Base-by-base conservation (phyloP, 176 grass and related monocot species). In the Aegilops longissima region DNA sequence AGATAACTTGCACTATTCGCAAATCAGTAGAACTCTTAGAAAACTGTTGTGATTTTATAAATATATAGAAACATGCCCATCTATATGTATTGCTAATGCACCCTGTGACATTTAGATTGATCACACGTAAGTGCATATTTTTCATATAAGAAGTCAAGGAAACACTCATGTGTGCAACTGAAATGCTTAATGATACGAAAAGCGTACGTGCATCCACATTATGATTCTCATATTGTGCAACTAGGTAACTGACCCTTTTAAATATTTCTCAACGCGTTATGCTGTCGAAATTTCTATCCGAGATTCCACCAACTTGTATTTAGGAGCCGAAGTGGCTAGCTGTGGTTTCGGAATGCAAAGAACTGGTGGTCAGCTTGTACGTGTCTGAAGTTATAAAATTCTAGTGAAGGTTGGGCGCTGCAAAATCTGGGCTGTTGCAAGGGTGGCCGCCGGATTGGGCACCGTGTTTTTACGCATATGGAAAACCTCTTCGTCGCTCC, bases 221-320 rank as follows among this genome's bases (percentile, higher is more conserved):
- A 36, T 49, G 27, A 56, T 76, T 79, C 29, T 66, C 31, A 1
- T 27, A 59, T 29, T 18, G 25, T 6, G n/a, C 5, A 12, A 56
- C 61, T 47, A 31, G 14, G 14, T 42, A 82, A 86, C 70, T 40
- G 6, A 95, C 90, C 35, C 35, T 36, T 36, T 36, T 36, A 5
- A 35, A 35, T 27, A 27, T 27, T 35, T 35, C 34, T 5, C 34
- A 35, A 35, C 34, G 34, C 34, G 34, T 35, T 35, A 35, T 35
- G 34, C 34, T 35, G 34, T 5, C 34, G 34, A 35, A 35, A 35
- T 35, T 35, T 35, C 34, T 35, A 35, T 35, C 34, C 34, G 34
- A 35, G 34, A 35, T 35, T 35, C 34, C 34, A 5, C 34, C 4
- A 6, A 38, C 31, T 31, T 31, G 31, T 31, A 31, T 31, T 31